Conservation (phyloP, 2,329 filamentous ascomycete species). For the Falciphora oryzae region DNA sequence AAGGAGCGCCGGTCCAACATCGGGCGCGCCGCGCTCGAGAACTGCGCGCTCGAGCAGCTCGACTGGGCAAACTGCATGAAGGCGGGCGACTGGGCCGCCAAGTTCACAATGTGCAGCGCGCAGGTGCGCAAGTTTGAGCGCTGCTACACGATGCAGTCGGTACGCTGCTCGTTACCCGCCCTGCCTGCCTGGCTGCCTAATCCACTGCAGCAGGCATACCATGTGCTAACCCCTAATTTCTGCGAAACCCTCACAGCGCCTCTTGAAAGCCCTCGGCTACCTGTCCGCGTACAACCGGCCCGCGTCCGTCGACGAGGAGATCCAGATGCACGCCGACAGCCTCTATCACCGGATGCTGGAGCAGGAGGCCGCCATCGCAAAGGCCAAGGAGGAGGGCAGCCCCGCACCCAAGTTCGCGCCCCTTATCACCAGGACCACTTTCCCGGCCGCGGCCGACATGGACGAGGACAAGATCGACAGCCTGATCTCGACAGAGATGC, state of each 20-base stretch:
- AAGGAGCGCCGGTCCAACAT: conserved; percentile 77
- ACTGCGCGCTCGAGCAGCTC: conserved; percentile 83
- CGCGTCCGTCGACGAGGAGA: conserved; percentile 69
- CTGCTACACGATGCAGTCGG: conserved; percentile 84
- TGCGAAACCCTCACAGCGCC: conserved; percentile 51
- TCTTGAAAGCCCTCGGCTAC: conserved; percentile 87
- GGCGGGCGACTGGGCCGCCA: conserved; percentile 59
- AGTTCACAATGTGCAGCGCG: conserved; percentile 72
- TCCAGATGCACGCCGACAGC: conserved; percentile 93
- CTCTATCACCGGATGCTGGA: conserved; percentile 82
- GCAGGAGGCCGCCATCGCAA: conserved; percentile 70
- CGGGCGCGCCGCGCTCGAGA: conserved; percentile 79
- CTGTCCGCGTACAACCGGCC: conserved; percentile 61
- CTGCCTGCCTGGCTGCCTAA: conserved; percentile 18
- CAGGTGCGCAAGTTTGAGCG: conserved; percentile 75
- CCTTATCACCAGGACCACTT: conserved; percentile 36
- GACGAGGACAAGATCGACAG: conserved; percentile 19
- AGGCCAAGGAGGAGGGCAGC: conserved; percentile 58
- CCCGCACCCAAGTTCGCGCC: conserved; percentile 55
- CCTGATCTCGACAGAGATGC: conserved; percentile 40
- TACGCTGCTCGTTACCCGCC: conserved; percentile 37
- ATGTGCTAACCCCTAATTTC: not conserved
- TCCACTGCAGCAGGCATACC: not conserved
- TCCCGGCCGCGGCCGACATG: conserved; percentile 18
- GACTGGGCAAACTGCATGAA: conserved; percentile 79